A percentile compares a stretch with the other conserved stretches of the same genome.
Conservation (phyloP, 257 asterid genomes). For the Euphrasia confusa region DNA sequence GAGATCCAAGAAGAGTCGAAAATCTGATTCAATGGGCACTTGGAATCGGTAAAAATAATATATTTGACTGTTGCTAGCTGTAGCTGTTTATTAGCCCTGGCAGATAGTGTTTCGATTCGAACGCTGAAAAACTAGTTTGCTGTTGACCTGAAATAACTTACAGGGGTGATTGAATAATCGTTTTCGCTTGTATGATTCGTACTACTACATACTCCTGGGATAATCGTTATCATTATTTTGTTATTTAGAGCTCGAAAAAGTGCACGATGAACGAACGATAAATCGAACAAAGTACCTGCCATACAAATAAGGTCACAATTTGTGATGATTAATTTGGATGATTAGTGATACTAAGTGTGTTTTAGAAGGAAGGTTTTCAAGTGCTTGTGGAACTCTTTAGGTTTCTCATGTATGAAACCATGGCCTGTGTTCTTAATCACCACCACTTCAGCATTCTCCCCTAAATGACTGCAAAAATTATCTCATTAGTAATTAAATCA, state of each 20-base stretch:
- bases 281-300: too few species aligned
- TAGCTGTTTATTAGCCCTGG: slow-evolving; percentile 1
- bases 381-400: slow-evolving; percentile 46
- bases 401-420: slow-evolving; percentile 48
- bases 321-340: neutral
- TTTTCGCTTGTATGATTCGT: slow-evolving; percentile 26
- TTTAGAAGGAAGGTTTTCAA: slow-evolving; percentile 45
- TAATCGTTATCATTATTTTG: neutral
- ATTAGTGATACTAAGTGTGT: neutral
- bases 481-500: neutral
- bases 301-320: too few species aligned
- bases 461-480: slow-evolving; percentile 46
- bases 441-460: slow-evolving; percentile 43
- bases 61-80: neutral
- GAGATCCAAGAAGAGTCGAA: slow-evolving; percentile 46
- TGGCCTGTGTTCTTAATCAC: slow-evolving; percentile 65
- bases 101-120: slow-evolving; percentile 2
- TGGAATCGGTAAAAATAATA: neutral
- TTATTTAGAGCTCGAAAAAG: too few species aligned
- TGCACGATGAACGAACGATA: too few species aligned
- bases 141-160: slow-evolving; percentile 15
- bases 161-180: slow-evolving; percentile 6
- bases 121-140: slow-evolving; percentile 14
- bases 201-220: neutral
- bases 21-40: neutral